phyloP scores from a whole-genome alignment of 2,329 filamentous ascomycete species.

The Xylaria arbuscula region DNA sequence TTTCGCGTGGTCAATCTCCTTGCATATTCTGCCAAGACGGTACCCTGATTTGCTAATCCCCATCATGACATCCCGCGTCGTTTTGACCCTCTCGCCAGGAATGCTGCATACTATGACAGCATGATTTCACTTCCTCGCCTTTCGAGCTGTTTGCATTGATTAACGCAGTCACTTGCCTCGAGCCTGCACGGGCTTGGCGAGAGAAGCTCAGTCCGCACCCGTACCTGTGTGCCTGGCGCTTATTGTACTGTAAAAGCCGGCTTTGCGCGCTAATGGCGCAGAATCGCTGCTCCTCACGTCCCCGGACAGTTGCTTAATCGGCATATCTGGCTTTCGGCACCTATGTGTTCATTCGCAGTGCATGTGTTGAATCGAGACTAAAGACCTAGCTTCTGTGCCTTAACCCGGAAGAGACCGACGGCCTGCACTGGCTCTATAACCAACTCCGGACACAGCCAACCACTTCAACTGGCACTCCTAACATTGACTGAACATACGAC shows the following conservation, averaged over 20 bases:
- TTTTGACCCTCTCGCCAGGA: conserved; percentile 28
- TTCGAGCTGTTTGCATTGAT: conserved; percentile 40
- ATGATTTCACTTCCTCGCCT: conserved; percentile 36
- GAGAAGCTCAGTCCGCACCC: conserved; percentile 15
- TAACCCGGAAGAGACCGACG: conserved; percentile 8
- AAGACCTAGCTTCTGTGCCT: conserved; percentile 1
- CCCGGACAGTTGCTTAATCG: conserved; percentile 10
- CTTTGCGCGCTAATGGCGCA: conserved; percentile 34
- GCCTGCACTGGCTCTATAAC: conserved; percentile 27
- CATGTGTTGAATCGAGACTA: conserved; percentile 1
- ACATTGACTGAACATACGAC: conserved; percentile 17
- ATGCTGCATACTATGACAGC: conserved; percentile 37
- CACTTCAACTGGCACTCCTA: conserved; percentile 17
- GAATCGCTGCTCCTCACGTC: conserved; percentile 7
- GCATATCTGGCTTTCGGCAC: conserved; percentile 21
- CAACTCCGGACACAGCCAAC: conserved; percentile 7
- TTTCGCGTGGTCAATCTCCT: conserved; percentile 38
- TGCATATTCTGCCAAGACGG: conserved; percentile 36
- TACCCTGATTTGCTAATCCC: conserved; percentile 38
- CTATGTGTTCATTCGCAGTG: conserved; percentile 1
- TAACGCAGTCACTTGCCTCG: conserved; percentile 33
- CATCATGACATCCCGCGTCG: conserved; percentile 37
- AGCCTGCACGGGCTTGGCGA: conserved; percentile 28
- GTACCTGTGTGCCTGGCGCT: conserved; percentile 34
- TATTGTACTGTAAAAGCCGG: conserved; percentile 17